Conservation (phyloP, 768 basidiomycete genomes). For the Hypholoma fasciculare region DNA sequence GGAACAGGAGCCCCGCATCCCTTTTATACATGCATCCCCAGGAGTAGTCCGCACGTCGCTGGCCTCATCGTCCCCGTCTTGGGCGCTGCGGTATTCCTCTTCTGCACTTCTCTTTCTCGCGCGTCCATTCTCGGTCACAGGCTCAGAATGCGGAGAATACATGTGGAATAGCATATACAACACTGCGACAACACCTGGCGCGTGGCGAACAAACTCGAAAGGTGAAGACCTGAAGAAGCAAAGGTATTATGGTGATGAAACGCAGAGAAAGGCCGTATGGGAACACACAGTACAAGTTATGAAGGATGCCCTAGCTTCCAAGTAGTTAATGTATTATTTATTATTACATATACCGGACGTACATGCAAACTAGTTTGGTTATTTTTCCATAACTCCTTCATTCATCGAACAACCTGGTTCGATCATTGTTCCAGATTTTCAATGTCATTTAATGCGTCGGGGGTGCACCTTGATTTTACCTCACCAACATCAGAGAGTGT, state of each 20-base stretch:
- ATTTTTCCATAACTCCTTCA: too few species aligned
- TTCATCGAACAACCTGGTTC: too few species aligned
- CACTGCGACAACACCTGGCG: constrained; percentile 25
- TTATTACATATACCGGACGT: too few species aligned
- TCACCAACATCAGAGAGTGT: too few species aligned
- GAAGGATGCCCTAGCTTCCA: constrained; percentile 5
- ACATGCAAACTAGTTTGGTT: too few species aligned
- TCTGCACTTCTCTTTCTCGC: constrained; percentile 19
- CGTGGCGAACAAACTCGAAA: constrained; percentile 29
- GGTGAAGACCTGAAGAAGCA: constrained; percentile 38
- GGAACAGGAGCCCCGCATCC: constrained; percentile 26
- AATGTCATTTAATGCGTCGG: too few species aligned
- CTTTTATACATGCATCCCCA: constrained; percentile 37
- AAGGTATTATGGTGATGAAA: constrained; percentile 35
- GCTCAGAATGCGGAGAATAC: constrained; percentile 34
- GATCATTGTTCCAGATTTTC: too few species aligned
- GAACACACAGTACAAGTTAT: constrained; percentile 26
- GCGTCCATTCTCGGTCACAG: constrained; percentile 24
- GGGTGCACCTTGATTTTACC: too few species aligned
- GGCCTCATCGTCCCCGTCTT: constrained; percentile 24
- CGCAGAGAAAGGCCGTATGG: constrained; percentile 37
- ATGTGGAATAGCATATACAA: constrained; percentile 34
- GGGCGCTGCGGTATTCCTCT: constrained; percentile 19
- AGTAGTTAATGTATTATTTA: background rate
- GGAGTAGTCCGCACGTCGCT: constrained; percentile 39